Percentiles rank a stretch among this genome's conserved stretches.
Evolutionary conservation across 768 basidiomycete genomes (phyloP).

Genomic region (Tricholoma sp.): DNA sequence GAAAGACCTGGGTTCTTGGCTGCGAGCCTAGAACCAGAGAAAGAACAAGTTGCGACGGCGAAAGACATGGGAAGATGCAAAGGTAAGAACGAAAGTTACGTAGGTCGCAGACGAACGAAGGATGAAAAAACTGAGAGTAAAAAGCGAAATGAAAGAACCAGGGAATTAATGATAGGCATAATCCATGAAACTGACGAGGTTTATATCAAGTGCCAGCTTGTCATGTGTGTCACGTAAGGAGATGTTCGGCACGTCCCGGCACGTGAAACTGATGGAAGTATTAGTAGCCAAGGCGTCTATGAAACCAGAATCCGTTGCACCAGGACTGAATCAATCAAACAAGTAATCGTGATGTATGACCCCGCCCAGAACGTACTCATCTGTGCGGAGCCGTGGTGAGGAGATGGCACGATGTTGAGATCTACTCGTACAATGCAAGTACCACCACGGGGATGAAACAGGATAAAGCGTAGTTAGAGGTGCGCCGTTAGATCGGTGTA

Average conservation of each 20-base stretch:
- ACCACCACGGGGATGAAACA: constrained; percentile 1
- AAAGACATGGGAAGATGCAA: constrained; percentile 10
- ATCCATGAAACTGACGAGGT: background rate
- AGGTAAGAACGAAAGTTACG: background rate
- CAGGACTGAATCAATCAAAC: constrained; percentile 11
- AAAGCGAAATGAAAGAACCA: constrained; percentile 1
- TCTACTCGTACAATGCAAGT: background rate
- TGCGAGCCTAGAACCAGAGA: background rate
- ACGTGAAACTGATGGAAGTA: constrained; percentile 5
- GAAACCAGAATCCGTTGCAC: background rate
- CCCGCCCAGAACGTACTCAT: background rate
- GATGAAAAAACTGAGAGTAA: background rate
- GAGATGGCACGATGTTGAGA: no score
- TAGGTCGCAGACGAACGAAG: constrained; percentile 1
- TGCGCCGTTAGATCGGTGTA: background rate
- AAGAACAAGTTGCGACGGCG: constrained; percentile 8
- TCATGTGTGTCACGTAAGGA: no score
- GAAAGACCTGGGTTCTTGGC: constrained; percentile 16
- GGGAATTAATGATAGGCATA: background rate
- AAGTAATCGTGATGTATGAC: constrained; percentile 8
- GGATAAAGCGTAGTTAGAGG: background rate
- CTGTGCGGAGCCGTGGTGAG: background rate
- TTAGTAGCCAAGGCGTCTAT: background rate
- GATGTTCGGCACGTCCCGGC: background rate
- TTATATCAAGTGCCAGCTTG: constrained; percentile 8